A percentile compares a stretch with the other conserved stretches of the same genome.
phyloP scores from a whole-genome alignment of 2,329 filamentous ascomycete species.

The Bipolaris victoriae region DNA sequence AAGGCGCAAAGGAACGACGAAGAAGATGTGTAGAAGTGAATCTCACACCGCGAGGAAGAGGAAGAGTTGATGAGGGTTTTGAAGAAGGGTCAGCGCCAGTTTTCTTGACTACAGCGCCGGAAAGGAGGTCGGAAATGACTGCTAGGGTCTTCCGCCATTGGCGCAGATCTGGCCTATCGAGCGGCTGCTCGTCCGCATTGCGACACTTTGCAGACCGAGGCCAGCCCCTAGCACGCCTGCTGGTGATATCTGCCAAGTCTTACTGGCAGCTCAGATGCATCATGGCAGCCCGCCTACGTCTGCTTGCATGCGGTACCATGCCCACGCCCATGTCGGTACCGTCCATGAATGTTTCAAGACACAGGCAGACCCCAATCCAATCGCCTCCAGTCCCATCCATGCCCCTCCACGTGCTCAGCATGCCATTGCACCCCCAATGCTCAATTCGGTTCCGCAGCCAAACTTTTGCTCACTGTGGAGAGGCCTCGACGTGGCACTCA shows the following conservation, averaged over 20 bases:
- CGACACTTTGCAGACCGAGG: slow-evolving; percentile 31
- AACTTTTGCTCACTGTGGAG: background rate
- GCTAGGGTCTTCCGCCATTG: slow-evolving; percentile 35
- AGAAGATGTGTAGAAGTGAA: slow-evolving; percentile 31
- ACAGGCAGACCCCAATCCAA: background rate
- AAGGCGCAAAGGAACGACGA: slow-evolving; percentile 42
- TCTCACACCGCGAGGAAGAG: slow-evolving; percentile 24
- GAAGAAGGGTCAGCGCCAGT: slow-evolving; percentile 31
- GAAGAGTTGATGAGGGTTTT: slow-evolving; percentile 25
- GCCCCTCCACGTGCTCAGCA: background rate
- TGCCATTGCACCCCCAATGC: background rate
- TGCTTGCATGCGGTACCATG: background rate
- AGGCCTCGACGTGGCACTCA: background rate
- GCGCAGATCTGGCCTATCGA: slow-evolving; percentile 29
- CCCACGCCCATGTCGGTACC: background rate
- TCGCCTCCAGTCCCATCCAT: background rate
- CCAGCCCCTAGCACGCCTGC: slow-evolving; percentile 10
- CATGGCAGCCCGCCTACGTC: background rate
- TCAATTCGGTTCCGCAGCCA: background rate
- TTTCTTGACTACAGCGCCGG: slow-evolving; percentile 34
- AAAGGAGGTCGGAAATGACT: slow-evolving; percentile 49
- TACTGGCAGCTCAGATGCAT: slow-evolving; percentile 5
- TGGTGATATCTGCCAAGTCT: slow-evolving; percentile 11
- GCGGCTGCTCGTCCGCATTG: slow-evolving; percentile 30
- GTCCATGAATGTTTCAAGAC: background rate